phyloP scores from a whole-genome alignment of 768 basidiomycete species.

The Suillus luteus region DNA sequence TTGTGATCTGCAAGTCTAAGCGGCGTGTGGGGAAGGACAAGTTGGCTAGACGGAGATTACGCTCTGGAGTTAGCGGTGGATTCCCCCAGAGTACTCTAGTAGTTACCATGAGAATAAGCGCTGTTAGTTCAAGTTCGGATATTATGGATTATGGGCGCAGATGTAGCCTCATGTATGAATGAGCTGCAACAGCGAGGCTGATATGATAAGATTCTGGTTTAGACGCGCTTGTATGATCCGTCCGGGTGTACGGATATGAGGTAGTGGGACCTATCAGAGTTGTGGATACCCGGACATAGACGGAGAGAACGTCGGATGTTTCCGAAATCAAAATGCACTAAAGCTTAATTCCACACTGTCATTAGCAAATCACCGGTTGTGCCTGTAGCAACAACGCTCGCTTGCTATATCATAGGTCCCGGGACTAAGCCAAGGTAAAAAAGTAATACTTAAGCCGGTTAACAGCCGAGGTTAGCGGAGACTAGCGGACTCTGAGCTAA shows the following conservation, averaged over 20 bases:
- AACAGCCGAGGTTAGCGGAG: conserved; percentile 5
- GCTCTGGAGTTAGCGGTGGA: conserved; percentile 27
- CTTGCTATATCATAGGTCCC: neutral
- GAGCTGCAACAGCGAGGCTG: too few relatives aligned
- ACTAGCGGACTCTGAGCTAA: conserved; percentile 25
- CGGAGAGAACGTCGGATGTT: conserved; percentile 25
- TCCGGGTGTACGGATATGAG: too few relatives aligned
- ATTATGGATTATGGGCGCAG: too few relatives aligned
- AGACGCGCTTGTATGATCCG: too few relatives aligned
- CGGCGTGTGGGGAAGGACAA: too few relatives aligned
- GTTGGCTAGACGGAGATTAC: conserved; percentile 40
- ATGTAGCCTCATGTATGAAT: too few relatives aligned
- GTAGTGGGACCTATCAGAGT: too few relatives aligned
- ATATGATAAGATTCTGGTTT: too few relatives aligned
- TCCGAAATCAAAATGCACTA: conserved; percentile 33
- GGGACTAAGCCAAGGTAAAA: conserved; percentile 2
- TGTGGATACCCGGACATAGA: conserved; percentile 28
- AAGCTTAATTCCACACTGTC: conserved; percentile 33
- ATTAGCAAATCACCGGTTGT: conserved; percentile 28
- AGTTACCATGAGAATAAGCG: conserved; percentile 15
- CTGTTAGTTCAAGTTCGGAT: too few relatives aligned
- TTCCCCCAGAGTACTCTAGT: too few relatives aligned
- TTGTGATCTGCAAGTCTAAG: too few relatives aligned
- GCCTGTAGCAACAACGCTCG: conserved; percentile 3
- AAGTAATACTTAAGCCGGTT: neutral